phyloP scores from a whole-genome alignment of 2,329 filamentous ascomycete species.

The Aulographum hederae region DNA sequence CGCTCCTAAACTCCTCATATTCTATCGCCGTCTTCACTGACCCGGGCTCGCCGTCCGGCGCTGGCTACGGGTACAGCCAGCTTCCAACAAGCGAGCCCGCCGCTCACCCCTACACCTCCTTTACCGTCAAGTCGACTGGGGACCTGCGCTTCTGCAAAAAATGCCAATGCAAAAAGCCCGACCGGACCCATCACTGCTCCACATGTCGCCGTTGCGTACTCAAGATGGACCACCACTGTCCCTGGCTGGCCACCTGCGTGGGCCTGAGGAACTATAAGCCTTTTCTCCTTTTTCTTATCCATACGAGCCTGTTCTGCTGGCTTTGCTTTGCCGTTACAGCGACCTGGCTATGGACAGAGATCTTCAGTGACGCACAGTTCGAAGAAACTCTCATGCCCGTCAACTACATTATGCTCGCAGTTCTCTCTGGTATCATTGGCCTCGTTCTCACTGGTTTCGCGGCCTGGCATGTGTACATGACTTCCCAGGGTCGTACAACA shows the following conservation, averaged over 20 bases:
- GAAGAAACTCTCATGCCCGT: conserved; percentile 66
- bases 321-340: conserved; percentile 60
- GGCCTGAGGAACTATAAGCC: conserved; percentile 90
- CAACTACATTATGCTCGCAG: conserved; percentile 75
- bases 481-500: conserved; percentile 66
- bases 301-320: conserved; percentile 74
- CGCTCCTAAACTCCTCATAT: conserved; percentile 74
- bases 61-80: conserved; percentile 49
- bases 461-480: conserved; percentile 75
- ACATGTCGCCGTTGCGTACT: conserved; percentile 86
- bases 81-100: conserved; percentile 54
- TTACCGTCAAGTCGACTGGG: conserved; percentile 86
- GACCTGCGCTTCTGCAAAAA: conserved; percentile 90
- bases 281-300: conserved; percentile 81
- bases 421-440: conserved; percentile 79
- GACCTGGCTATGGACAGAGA: conserved; percentile 71
- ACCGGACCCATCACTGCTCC: conserved; percentile 91
- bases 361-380: conserved; percentile 51
- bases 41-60: conserved; percentile 48
- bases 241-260: conserved; percentile 92
- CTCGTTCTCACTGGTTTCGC: conserved; percentile 82
- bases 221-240: conserved; percentile 99
- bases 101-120: conserved; percentile 42
- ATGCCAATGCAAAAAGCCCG: conserved; percentile 84
- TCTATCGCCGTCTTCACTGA: conserved; percentile 84